A percentile compares a stretch with the other conserved stretches of the same genome.
phyloP scores from a whole-genome alignment of 2,329 filamentous ascomycete species.

The Albophoma yamanashiensis region DNA sequence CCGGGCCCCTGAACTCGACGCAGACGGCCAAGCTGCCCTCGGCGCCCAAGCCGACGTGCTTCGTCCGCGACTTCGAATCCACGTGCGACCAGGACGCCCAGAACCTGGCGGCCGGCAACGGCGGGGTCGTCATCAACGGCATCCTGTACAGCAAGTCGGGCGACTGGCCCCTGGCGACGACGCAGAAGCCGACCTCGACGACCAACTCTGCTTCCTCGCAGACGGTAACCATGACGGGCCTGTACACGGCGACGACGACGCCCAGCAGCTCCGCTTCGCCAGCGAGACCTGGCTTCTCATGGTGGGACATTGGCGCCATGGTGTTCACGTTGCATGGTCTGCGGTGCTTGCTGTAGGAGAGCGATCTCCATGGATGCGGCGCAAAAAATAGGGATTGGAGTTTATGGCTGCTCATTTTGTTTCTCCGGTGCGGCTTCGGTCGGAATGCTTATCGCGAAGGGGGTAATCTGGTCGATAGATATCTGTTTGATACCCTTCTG shows the following conservation, averaged over 20 bases:
- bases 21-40: slow-evolving; percentile 40
- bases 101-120: slow-evolving; percentile 32
- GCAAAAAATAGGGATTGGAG: neutral
- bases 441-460: neutral
- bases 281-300: neutral
- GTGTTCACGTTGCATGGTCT: neutral
- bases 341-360: neutral
- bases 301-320: neutral
- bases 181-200: slow-evolving; percentile 10
- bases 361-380: neutral
- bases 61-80: slow-evolving; percentile 36
- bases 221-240: slow-evolving; percentile 17
- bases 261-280: slow-evolving; percentile 6
- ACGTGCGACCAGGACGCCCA: slow-evolving; percentile 43
- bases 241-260: slow-evolving; percentile 24
- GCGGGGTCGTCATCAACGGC: slow-evolving; percentile 50
- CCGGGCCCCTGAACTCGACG: slow-evolving; percentile 46
- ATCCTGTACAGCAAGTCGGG: slow-evolving; percentile 35
- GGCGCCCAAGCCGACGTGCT: slow-evolving; percentile 45
- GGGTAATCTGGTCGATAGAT: neutral
- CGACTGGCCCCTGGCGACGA: slow-evolving; percentile 29
- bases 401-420: neutral
- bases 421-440: neutral
- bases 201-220: slow-evolving; percentile 8
- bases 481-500: neutral